Evolutionary conservation across 2,329 filamentous ascomycete species (phyloP), one percentile per base, ranked within the genome.

Genomic region (Xylaria sp.): DNA sequence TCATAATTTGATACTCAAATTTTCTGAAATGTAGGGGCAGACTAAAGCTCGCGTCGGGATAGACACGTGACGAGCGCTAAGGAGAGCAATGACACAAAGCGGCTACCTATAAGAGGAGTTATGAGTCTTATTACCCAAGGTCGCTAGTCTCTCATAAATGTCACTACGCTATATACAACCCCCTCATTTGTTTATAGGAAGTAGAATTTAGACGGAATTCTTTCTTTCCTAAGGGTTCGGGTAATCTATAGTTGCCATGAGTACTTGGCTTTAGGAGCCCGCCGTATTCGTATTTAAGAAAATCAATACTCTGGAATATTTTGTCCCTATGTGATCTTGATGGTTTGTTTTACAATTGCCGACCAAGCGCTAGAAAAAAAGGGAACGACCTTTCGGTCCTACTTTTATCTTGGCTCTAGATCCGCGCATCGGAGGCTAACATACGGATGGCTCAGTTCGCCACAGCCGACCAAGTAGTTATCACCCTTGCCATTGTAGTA

Each of bases 371-470:
- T 23, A 9, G 55, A 23, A 35, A 32, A 35, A 35, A 1, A 35
- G 21, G 48, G 53, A 16, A 21, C n/a, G 55, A 13, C 21, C 58
- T 21, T 18, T 66, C 65, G 65, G 65, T 42, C 65, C 64, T 63
- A 63, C 57, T 66, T 6, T 47, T 13, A 63, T 60, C 51, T 54
- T 63, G 59, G 57, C 50, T 16, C 37, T 27, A 32, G 47, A 27
- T 40, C 48, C 54, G 47, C 35, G 47, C 48, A 13, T 27, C 55
- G 23, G 29, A 40, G 37, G 57, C 23, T n/a, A 27, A 32, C 23
- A 50, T 60, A 57, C 18, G 25, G 18, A 29, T 50, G 40, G 55
- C 9, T 54, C 18, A n/a, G 48, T 25, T 65, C 18, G 50, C 29
- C 5, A 23, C 44, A 60, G 6, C n/a, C 13, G 5, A n/a, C 44